phyloP scores from a whole-genome alignment of 2,329 filamentous ascomycete genomes.

The Xylariales sp. region DNA sequence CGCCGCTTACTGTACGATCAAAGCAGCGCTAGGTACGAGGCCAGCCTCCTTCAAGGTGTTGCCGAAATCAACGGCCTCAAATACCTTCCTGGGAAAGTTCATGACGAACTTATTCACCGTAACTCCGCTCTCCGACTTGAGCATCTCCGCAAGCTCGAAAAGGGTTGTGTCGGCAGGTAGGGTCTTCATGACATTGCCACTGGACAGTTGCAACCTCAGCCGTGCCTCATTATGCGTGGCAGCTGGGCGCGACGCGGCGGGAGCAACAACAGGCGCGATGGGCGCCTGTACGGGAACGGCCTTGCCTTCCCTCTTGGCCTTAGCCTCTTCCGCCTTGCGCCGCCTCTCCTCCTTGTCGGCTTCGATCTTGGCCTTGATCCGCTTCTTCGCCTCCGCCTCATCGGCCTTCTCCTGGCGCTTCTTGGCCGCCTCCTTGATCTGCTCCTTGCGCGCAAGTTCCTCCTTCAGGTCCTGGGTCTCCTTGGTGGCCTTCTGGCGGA shows the following conservation, averaged over 20 bases:
- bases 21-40: conserved; percentile 81
- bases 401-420: conserved; percentile 86
- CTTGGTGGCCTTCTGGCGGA: conserved; percentile 80
- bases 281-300: conserved; percentile 33
- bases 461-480: conserved; percentile 89
- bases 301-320: conserved; percentile 79
- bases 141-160: conserved; percentile 79
- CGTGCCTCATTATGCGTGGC: conserved; percentile 75
- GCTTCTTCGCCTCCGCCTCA: conserved; percentile 79
- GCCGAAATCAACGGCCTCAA: conserved; percentile 69
- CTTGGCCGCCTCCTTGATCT: conserved; percentile 81
- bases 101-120: conserved; percentile 73
- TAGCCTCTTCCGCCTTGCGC: conserved; percentile 78
- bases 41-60: conserved; percentile 92
- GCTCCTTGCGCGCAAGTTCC: conserved; percentile 80
- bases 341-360: conserved; percentile 88
- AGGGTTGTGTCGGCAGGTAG: conserved; percentile 85
- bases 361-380: conserved; percentile 89
- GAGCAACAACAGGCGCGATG: conserved; percentile 38
- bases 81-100: conserved; percentile 84
- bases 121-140: conserved; percentile 66
- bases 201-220: conserved; percentile 71
- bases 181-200: conserved; percentile 79
- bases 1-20: conserved; percentile 64
- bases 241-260: conserved; percentile 51